These are phyloP conservation scores for Turnera subulata DNA, from an alignment of 345 rosid genomes.

Conservation along the genomic window DNA sequence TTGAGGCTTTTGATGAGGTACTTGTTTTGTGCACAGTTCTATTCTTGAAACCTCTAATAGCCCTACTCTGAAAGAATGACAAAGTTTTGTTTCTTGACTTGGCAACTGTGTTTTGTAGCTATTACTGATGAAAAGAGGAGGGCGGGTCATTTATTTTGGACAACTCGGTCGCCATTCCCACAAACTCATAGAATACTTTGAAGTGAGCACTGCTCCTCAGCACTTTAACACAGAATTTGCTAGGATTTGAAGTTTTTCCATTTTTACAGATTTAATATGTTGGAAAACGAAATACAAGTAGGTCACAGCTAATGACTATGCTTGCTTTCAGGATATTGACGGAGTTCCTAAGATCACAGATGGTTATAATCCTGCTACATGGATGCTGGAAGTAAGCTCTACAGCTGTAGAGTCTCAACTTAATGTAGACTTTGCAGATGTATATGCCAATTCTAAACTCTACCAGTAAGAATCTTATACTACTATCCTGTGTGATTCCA, in stretches of 20 bases:
- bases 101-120: constrained; percentile 5
- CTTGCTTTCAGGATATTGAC: constrained; percentile 5
- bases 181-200: constrained; percentile 17
- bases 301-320: background rate
- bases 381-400: constrained; percentile 25
- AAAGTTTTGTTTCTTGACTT: background rate
- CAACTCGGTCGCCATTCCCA: constrained; percentile 9
- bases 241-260: background rate
- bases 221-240: background rate
- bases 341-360: constrained; percentile 19
- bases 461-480: constrained; percentile 6
- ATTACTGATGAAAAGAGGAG: constrained; percentile 21
- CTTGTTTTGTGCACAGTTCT: background rate
- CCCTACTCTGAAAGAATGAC: background rate
- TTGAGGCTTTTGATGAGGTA: constrained; percentile 85
- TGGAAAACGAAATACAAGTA: background rate
- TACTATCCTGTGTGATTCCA: too few relatives aligned
- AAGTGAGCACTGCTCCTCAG: constrained; percentile 2
- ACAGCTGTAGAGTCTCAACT: constrained; percentile 16
- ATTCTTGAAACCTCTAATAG: too few relatives aligned
- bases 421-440: constrained; percentile 21
- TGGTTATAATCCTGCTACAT: constrained; percentile 28
- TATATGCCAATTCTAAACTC: constrained; percentile 16
- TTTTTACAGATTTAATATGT: background rate
- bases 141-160: constrained; percentile 17